Percentiles rank a stretch among this genome's conserved stretches.
Evolutionary conservation across 176 grass and related monocot genomes (phyloP).

Genomic region (Coix lacrymajobi): DNA sequence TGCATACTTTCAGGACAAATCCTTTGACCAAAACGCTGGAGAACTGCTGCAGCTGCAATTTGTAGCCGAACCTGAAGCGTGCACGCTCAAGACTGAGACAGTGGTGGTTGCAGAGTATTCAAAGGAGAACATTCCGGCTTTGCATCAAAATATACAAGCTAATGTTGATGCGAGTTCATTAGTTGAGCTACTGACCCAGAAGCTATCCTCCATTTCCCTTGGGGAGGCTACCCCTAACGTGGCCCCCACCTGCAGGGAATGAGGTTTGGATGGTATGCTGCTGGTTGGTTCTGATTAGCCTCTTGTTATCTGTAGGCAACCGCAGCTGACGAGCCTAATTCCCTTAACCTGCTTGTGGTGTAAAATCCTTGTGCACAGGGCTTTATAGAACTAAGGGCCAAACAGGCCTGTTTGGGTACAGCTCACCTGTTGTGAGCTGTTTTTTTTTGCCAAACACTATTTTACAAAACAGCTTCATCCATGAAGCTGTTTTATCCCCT

Average conservation of each 20-base stretch:
- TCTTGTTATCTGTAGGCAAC: conserved; percentile 25
- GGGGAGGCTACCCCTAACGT: neutral
- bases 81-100: neutral
- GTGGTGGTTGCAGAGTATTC: neutral
- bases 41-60: neutral
- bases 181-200: conserved; percentile 17
- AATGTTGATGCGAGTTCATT: neutral
- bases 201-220: conserved; percentile 32
- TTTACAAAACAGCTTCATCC: too few species aligned
- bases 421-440: too few species aligned
- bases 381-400: neutral
- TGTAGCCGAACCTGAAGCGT: neutral
- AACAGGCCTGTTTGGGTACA: too few species aligned
- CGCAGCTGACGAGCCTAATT: neutral
- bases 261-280: neutral
- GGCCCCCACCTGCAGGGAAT: neutral
- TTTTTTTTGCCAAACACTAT: too few species aligned
- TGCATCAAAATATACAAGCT: conserved; percentile 23
- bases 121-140: conserved; percentile 36
- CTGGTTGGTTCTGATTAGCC: conserved; percentile 14
- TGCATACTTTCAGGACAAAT: conserved; percentile 33
- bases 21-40: neutral
- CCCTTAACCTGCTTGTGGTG: neutral
- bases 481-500: too few species aligned
- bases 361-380: conserved; percentile 17